A percentile compares a stretch with the other conserved stretches of the same genome.
Evolutionary conservation across 441 rosid genomes (phyloP).

Genomic region (Breynia disticha): DNA sequence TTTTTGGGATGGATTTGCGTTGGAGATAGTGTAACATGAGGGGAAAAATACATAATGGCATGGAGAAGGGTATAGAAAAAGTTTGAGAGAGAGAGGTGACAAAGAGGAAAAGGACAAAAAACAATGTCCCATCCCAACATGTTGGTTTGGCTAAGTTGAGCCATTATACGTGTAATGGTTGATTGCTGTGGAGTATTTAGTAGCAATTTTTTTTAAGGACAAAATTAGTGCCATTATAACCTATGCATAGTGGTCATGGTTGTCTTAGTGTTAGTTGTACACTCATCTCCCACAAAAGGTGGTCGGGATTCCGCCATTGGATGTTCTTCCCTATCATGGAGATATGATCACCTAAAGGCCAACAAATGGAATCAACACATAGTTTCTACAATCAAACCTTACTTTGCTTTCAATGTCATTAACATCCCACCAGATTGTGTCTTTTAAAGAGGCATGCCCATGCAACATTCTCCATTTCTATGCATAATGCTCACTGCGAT

Average conservation of each 20-base stretch:
- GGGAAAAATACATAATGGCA: no score
- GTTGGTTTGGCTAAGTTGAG: conserved; percentile 5
- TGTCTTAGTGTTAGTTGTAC: conserved; percentile 29
- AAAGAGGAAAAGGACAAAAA: conserved; percentile 13
- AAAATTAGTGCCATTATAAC: conserved; percentile 16
- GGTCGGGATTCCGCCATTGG: conserved; percentile 27
- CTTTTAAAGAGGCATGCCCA: no score
- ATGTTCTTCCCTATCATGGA: conserved; percentile 18
- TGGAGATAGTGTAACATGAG: no score
- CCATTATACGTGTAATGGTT: conserved; percentile 24
- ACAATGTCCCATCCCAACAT: conserved; percentile 1
- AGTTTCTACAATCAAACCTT: background rate
- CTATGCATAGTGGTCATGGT: conserved; percentile 20
- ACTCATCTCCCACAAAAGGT: conserved; percentile 30
- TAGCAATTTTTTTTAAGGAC: conserved; percentile 6
- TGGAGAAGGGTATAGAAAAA: conserved; percentile 15
- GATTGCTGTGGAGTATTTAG: conserved; percentile 6
- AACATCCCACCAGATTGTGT: conserved; percentile 12
- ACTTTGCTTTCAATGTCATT: conserved; percentile 6
- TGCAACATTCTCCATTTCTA: no score
- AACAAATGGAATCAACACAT: conserved; percentile 13
- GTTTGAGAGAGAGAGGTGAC: conserved; percentile 13
- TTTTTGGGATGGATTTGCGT: no score
- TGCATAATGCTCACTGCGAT: no score
- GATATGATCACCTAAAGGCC: conserved; percentile 21